Base-by-base conservation (phyloP, 2,329 filamentous ascomycete genomes). In the Calycina herbarum region DNA sequence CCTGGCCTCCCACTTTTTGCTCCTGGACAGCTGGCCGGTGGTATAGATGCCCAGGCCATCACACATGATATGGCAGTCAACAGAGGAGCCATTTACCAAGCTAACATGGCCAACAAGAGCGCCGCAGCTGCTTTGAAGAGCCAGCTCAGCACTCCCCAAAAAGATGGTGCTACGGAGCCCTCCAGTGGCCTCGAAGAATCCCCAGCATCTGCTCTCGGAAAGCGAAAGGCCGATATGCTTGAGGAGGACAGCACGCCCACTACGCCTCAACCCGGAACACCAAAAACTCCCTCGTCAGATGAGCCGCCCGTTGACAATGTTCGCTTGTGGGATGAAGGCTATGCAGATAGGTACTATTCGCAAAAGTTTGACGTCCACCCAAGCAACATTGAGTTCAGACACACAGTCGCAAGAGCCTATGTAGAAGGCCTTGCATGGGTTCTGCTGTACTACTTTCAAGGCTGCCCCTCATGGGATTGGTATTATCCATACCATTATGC, bases 401-500 rank as follows among this genome's bases (percentile, higher is more conserved):
- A 94, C 77, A 86, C 93, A 74, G 96, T 99, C 64, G 95, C 91
- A 42, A 86, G 88, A 63, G 87, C 92, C n/a, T 99, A 99, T 77
- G 93, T 94, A 13, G 93, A 98, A 81, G 95, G 95, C 42, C 85
- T 99, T 10, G 91, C 91, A 27, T 99, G 96, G 95, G 95, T 99
- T 48, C 82, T 99, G 61, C 83, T 94, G 42, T 99, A 99, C 79
- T 99, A 99, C 77, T 97, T 97, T 78, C 95, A 99, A 78, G 95
- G 95, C 31, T 99, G 95, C 73, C 93, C 95, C 27, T 97, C 93
- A 0, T 99, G 96, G 95, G 96, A 94, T 62, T 99, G 95, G 95
- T 99, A 95, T 77, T 99, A 97, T 75, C 95, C 95, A 0, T 96
- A 98, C 75, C 95, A 99, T 76, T 99, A 99, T 76, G 96, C 95